phyloP scores from a whole-genome alignment of 352 stramenopile genomes.

The Phytophthora capsici region DNA sequence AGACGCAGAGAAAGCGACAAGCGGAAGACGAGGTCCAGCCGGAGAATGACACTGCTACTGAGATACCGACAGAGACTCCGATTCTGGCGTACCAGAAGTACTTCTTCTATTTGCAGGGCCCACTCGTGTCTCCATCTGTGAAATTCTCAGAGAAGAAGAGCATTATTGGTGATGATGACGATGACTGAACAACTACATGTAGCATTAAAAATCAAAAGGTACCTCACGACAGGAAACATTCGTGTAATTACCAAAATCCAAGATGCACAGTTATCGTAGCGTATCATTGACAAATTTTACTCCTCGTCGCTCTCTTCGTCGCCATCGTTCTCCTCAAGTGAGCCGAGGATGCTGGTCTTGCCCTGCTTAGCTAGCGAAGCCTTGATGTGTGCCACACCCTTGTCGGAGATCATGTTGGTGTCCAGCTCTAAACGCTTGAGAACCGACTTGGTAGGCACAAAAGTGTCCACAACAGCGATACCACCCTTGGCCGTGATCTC shows the following conservation, averaged over 20 bases:
- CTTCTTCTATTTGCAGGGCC: conserved; percentile 81
- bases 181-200: no score
- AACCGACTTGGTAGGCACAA: conserved; percentile 63
- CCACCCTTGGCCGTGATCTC: conserved; percentile 90
- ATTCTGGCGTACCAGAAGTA: conserved; percentile 79
- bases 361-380: conserved; percentile 51
- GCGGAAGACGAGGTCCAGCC: conserved; percentile 9
- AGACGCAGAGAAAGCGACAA: conserved; percentile 9
- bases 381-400: conserved; percentile 65
- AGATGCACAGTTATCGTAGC: no score
- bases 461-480: conserved; percentile 71
- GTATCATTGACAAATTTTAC: conserved; percentile 32
- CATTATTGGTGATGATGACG: conserved; percentile 89
- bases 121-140: conserved; percentile 79
- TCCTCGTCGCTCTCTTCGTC: conserved; percentile 75
- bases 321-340: conserved; percentile 86
- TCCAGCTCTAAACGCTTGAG: conserved; percentile 68
- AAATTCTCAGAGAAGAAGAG: conserved; percentile 91
- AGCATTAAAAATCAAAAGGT: no score
- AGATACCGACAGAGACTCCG: conserved; percentile 1
- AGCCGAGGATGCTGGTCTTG: conserved; percentile 69
- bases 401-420: conserved; percentile 80
- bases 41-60: conserved; percentile 4
- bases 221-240: no score
- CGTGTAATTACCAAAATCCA: no score